Evolutionary conservation across 2,329 filamentous ascomycete species (phyloP).

Genomic region (Ustulina deusta): DNA sequence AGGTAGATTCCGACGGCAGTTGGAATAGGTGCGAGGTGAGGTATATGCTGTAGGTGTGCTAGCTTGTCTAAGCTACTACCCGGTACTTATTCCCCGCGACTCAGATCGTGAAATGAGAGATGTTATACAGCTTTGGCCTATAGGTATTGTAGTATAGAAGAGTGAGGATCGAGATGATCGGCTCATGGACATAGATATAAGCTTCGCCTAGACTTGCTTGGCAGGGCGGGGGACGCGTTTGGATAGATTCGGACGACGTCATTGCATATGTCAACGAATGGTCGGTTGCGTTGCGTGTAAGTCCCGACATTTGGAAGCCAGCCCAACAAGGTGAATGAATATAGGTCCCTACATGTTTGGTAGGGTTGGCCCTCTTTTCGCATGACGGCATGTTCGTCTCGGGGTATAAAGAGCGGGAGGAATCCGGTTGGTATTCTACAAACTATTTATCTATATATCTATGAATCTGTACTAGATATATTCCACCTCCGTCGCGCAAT

Average conservation of each 20-base stretch:
- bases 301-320: background rate
- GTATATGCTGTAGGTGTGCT: too few species aligned
- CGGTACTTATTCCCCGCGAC: too few species aligned
- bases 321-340: background rate
- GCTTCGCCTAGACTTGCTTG: background rate
- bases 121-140: too few species aligned
- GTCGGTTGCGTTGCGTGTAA: background rate
- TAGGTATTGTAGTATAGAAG: background rate
- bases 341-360: background rate
- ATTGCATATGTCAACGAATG: background rate
- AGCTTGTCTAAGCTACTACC: too few species aligned
- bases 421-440: background rate
- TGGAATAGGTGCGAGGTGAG: too few species aligned
- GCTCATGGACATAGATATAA: background rate
- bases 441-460: background rate
- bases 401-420: background rate
- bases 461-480: too few species aligned
- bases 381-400: too few species aligned
- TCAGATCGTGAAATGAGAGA: too few species aligned
- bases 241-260: background rate
- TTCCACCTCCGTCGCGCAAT: too few species aligned
- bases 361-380: too few species aligned
- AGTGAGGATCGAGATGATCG: background rate
- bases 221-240: background rate
- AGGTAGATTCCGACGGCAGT: too few species aligned